Evolutionary conservation across 1,284 basidiomycete species (phyloP), one percentile per base, ranked within the genome.

Genomic region (Malassezia furfur): DNA sequence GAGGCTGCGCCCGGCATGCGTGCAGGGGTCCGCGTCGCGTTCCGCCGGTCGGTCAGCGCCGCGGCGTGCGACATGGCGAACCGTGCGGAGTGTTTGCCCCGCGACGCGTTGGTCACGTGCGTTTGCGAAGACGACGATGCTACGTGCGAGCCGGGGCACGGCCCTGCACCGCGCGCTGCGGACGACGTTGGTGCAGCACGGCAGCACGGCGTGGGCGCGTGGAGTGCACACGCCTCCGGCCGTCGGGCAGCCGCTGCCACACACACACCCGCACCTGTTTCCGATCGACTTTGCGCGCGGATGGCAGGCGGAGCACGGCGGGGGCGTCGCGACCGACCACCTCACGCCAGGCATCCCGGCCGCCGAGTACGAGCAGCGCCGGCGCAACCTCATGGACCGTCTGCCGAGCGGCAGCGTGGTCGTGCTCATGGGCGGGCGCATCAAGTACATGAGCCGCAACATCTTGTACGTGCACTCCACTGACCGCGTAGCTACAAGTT

Each of bases 261-360:
- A 78, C 41, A 86, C 87, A 0, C 89, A 91, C 73, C 85, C 87
- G 1, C 86, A 91, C 74, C 79, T 91, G 32, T 68, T 84, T 81
- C 68, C 72, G 0, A 50, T 57, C 6, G 62, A 80, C 46, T 59
- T 57, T 52, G n/a, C 50, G 3, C 48, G 54, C 5, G 62, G 61
- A 28, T 54, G 58, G 21, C 64, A 67, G 40, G 47, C 57, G 15
- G 32, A 19, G 32, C 28, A n/a, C 2, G 53, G 56, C 14, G 65
- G 63, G 22, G 43, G 50, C 31, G 62, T 67, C 2, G 69, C 71
- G 0, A 50, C 46, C 15, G 63, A 67, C 17, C 86, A 96, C 63
- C 78, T 91, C 22, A 96, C 90, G 0, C 85, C 88, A 0, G 91
- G 91, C 10, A 88, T 98, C 57, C 79, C 84, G 1, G 78, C 79